phyloP scores from a whole-genome alignment of 257 asterid species.

The Solanum acaule region DNA sequence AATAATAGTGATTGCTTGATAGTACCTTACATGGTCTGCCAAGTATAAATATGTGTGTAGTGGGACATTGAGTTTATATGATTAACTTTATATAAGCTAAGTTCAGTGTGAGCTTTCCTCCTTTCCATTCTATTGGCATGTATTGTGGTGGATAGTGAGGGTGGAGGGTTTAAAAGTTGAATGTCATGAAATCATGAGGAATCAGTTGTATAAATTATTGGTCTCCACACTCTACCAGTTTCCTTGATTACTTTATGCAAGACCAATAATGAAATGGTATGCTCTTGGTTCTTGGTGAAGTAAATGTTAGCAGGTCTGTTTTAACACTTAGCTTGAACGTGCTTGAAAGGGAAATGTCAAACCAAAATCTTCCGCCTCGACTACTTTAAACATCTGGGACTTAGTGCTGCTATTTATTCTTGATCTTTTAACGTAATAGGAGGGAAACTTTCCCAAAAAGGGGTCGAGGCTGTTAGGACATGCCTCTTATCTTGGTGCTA shows the following conservation, averaged over 20 bases:
- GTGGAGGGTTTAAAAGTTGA: background rate
- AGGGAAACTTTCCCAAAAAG: background rate
- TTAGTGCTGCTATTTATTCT: background rate
- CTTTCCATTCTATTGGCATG: background rate
- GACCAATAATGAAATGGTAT: background rate
- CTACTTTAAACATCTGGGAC: background rate
- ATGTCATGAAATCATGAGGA: background rate
- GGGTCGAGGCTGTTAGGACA: background rate
- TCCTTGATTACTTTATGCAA: background rate
- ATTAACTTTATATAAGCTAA: background rate
- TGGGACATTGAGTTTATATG: background rate
- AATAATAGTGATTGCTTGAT: background rate
- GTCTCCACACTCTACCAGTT: background rate
- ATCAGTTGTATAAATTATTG: background rate
- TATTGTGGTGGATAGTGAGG: background rate
- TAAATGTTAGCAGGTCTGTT: background rate
- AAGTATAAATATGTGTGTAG: background rate
- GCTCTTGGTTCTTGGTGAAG: background rate
- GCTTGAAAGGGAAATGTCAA: background rate
- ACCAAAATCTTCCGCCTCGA: background rate
- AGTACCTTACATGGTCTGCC: background rate
- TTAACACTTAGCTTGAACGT: background rate
- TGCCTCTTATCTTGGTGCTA: background rate
- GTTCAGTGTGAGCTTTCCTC: background rate
- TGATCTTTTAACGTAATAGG: background rate